Conservation (phyloP, 805 yeast species). For the Zygotorulaspora sp. region DNA sequence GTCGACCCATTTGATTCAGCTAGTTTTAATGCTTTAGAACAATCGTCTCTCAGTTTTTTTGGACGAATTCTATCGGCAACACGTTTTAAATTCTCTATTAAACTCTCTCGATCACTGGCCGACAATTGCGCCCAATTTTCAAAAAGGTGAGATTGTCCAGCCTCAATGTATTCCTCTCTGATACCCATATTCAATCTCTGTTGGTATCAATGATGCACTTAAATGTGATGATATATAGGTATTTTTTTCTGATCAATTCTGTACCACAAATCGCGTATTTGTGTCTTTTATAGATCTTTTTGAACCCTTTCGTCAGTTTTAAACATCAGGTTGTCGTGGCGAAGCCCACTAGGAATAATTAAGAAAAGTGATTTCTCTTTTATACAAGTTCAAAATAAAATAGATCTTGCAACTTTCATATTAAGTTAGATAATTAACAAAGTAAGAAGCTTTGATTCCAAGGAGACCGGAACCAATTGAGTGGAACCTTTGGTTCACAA, state of each 20-base stretch:
- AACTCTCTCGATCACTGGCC: conserved; percentile 34
- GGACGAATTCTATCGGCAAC: conserved; percentile 21
- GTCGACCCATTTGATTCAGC: conserved; percentile 27
- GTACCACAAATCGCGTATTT: not conserved
- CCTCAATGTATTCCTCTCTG: conserved; percentile 37
- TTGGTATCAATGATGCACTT: too few species aligned
- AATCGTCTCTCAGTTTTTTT: conserved; percentile 36
- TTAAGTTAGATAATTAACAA: too few species aligned
- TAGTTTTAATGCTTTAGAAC: conserved; percentile 42
- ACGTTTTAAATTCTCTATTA: conserved; percentile 33
- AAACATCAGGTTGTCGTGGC: conserved; percentile 1
- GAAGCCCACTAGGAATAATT: not conserved
- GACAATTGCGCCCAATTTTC: conserved; percentile 42
- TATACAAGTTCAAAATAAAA: too few species aligned
- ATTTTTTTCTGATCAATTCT: too few species aligned
- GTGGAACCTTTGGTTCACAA: too few species aligned
- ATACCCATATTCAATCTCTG: conserved; percentile 12
- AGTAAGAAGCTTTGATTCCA: too few species aligned
- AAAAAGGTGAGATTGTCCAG: conserved; percentile 54
- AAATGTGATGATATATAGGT: too few species aligned
- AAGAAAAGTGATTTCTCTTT: not conserved
- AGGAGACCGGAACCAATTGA: too few species aligned
- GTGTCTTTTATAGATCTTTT: not conserved
- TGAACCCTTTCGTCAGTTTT: conserved; percentile 6
- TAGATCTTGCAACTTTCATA: too few species aligned